Conservation (phyloP, 2,329 filamentous ascomycete species). For the Pseudogymnoascus pannorum region DNA sequence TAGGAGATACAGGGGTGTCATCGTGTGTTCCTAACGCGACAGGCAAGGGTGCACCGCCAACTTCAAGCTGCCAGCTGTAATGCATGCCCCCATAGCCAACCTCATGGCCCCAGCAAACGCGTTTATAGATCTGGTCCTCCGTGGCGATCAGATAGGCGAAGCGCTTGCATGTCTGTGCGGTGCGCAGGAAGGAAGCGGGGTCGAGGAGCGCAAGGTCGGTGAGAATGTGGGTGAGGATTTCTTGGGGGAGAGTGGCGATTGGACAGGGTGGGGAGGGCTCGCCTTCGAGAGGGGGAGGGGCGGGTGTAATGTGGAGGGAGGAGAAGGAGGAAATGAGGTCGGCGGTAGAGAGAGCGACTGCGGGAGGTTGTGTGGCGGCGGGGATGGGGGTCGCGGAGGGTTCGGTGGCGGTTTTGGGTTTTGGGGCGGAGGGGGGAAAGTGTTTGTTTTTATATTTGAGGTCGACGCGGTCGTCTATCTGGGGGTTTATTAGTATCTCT, state of each 20-base stretch:
- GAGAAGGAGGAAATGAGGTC: constrained; percentile 75
- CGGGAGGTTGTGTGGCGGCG: constrained; percentile 23
- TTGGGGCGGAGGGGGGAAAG: constrained; percentile 57
- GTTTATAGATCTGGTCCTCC: constrained; percentile 82
- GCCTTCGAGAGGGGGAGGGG: constrained; percentile 62
- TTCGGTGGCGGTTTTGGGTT: constrained; percentile 13
- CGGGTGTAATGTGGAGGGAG: constrained; percentile 57
- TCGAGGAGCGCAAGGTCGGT: constrained; percentile 65
- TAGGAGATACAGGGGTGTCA: not conserved
- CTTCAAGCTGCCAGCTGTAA: constrained; percentile 63
- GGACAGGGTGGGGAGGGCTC: constrained; percentile 71
- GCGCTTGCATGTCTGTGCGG: constrained; percentile 77
- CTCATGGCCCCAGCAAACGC: constrained; percentile 59
- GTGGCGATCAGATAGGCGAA: constrained; percentile 77
- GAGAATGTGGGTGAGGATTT: constrained; percentile 77
- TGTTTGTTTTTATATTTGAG: constrained; percentile 85
- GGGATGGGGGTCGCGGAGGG: constrained; percentile 13
- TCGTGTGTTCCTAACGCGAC: not conserved
- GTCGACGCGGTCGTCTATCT: constrained; percentile 82
- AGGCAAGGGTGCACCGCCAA: constrained; percentile 40
- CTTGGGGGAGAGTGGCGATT: constrained; percentile 69
- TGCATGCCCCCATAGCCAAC: constrained; percentile 81
- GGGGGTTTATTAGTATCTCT: constrained; percentile 15
- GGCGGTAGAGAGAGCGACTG: constrained; percentile 45
- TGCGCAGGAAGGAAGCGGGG: constrained; percentile 66